Base-by-base conservation (phyloP, 345 rosid genomes). In the Odontarrhena argentea region DNA sequence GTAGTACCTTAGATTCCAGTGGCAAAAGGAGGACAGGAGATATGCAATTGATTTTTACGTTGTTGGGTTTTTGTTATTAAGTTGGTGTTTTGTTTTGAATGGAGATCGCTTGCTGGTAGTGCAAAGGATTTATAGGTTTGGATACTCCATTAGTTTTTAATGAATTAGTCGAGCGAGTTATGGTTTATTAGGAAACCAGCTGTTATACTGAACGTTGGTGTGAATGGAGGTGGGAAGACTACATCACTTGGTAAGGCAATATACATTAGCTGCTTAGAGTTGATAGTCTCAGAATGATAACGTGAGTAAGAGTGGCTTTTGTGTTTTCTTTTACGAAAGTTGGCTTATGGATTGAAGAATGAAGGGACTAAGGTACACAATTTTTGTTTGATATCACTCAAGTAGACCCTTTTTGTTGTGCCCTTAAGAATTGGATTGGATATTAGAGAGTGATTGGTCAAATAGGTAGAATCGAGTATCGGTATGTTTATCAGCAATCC, bases 151-250 rank as follows among this genome's bases (percentile, higher is more conserved):
- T 18, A 18, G 22, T 18, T 18, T 18, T 18, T 18, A 18, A 1
- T 18, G 22, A 18, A 18, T 18, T 18, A 18, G 22, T 18, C 22
- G 22, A 18, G 22, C 22, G 22, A 18, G 22, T 18, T 18, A 18
- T 18, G 22, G 22, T 18, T 18, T 18, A 18, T 75, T 69, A 90
- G 97, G 83, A 94, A 88, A 79, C 99, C 99, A 2, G 96, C 97
- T 72, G 95, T 91, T 34, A 55, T 87, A 38, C 82, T 91, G 87
- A 80, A 87, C 7, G 97, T 88, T 70, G 97, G 97, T 5, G 97
- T 88, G 13, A 87, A 91, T 57, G 99, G 99, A 74, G 96, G 99
- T 54, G 97, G 97, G 55, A 94, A 94, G 82, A 94, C 99, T 6
- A 88, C 99, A 8, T 94, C 97, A 68, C 99, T 94, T 35, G 99